Conservation (phyloP, 805 yeast genomes). For the Candida glaebosa region DNA sequence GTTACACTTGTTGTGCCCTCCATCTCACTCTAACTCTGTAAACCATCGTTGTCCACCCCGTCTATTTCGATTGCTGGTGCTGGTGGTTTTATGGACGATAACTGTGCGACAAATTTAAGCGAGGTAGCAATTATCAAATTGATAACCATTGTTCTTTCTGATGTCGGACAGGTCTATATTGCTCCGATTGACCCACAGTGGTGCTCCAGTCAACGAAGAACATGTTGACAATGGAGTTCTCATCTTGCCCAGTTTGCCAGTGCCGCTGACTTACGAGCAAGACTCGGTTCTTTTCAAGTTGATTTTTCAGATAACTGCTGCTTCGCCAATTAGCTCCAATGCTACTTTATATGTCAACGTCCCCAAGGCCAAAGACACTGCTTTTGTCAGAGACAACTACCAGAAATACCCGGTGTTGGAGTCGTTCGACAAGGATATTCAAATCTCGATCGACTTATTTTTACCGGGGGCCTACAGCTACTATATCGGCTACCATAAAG, state of each 20-base stretch:
- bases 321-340: conserved; percentile 65
- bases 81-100: neutral
- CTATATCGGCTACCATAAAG: conserved; percentile 55
- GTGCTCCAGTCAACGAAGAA: conserved; percentile 42
- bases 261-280: conserved; percentile 24
- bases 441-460: conserved; percentile 57
- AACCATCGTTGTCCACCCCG: too few species aligned
- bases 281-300: conserved; percentile 48
- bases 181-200: conserved; percentile 44
- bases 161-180: conserved; percentile 32
- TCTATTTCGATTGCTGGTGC: too few species aligned
- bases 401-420: conserved; percentile 47
- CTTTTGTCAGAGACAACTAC: conserved; percentile 57
- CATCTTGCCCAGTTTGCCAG: conserved; percentile 46
- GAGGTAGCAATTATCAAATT: too few species aligned
- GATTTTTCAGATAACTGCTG: conserved; percentile 67
- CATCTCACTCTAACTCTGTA: too few species aligned
- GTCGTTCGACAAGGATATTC: conserved; percentile 63
- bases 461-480: conserved; percentile 79
- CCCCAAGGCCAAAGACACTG: conserved; percentile 42
- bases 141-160: neutral
- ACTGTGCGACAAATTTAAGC: neutral
- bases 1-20: too few species aligned
- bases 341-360: conserved; percentile 75
- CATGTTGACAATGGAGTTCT: conserved; percentile 45